phyloP scores from a whole-genome alignment of 2,329 filamentous ascomycete genomes.

The Dactylellina haptotyla region DNA sequence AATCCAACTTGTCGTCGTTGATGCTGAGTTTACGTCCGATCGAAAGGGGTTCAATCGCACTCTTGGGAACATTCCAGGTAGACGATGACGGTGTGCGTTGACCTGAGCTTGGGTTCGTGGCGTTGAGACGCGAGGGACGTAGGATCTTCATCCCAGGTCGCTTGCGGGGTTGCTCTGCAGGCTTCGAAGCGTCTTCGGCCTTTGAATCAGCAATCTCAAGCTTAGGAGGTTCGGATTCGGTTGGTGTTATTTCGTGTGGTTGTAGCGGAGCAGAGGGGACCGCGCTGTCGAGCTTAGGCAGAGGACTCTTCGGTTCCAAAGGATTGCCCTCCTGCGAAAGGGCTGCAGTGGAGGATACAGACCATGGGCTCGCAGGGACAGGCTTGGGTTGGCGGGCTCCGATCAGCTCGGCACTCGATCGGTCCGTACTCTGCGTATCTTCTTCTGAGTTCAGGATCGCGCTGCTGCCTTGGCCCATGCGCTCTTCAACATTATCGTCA shows the following conservation, averaged over 20 bases:
- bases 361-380: slow-evolving; percentile 45
- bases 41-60: slow-evolving; percentile 48
- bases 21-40: slow-evolving; percentile 40
- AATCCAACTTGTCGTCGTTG: slow-evolving; percentile 40
- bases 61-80: slow-evolving; percentile 54
- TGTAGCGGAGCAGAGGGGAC: slow-evolving; percentile 6
- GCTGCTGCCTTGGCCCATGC: slow-evolving; percentile 49
- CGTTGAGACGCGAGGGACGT: slow-evolving; percentile 41
- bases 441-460: slow-evolving; percentile 45
- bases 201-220: slow-evolving; percentile 4
- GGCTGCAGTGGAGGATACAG: slow-evolving; percentile 40
- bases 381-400: slow-evolving; percentile 29
- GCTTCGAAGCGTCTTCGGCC: slow-evolving; percentile 23
- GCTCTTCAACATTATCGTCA: slow-evolving; percentile 20
- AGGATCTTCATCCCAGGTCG: slow-evolving; percentile 51
- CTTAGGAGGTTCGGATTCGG: slow-evolving; percentile 24
- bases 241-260: slow-evolving; percentile 26
- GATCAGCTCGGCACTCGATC: slow-evolving; percentile 15
- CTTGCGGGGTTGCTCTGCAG: slow-evolving; percentile 32
- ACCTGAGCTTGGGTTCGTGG: slow-evolving; percentile 25
- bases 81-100: slow-evolving; percentile 49
- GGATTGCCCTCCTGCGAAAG: slow-evolving; percentile 48
- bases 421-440: slow-evolving; percentile 24
- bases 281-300: slow-evolving; percentile 43
- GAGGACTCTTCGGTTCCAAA: slow-evolving; percentile 42